phyloP scores from a whole-genome alignment of 2,329 filamentous ascomycete genomes.

The Rhynchosporium agropyri region DNA sequence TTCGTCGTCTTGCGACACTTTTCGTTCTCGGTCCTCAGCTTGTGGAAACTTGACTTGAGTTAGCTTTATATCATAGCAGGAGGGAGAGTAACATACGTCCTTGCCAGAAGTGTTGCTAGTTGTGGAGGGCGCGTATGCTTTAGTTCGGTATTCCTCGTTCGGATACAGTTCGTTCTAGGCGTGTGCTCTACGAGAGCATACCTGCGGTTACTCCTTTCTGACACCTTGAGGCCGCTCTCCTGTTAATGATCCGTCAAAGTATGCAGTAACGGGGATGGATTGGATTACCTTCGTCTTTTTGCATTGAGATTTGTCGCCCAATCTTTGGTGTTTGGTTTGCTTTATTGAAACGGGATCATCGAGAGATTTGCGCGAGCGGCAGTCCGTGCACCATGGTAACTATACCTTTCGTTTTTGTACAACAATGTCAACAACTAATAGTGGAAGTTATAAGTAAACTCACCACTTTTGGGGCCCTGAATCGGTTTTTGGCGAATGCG shows the following conservation, averaged over 20 bases:
- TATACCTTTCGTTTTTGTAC: too few species aligned
- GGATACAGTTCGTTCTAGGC: slow-evolving; percentile 28
- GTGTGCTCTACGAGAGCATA: slow-evolving; percentile 28
- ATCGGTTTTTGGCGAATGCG: too few species aligned
- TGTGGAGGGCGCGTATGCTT: slow-evolving; percentile 29
- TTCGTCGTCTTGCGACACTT: slow-evolving; percentile 28
- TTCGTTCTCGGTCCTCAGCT: slow-evolving; percentile 31
- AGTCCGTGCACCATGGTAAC: too few species aligned
- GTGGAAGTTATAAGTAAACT: too few species aligned
- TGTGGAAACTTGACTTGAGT: slow-evolving; percentile 28
- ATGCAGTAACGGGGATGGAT: slow-evolving; percentile 23
- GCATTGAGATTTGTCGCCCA: slow-evolving; percentile 30
- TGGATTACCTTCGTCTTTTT: slow-evolving; percentile 26
- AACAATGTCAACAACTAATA: too few species aligned
- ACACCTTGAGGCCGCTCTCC: slow-evolving; percentile 32
- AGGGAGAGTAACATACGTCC: slow-evolving; percentile 27
- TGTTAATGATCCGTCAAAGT: slow-evolving; percentile 35
- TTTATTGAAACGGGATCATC: too few species aligned
- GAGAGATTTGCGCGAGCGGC: too few species aligned
- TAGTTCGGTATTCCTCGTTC: slow-evolving; percentile 29
- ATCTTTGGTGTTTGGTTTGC: slow-evolving; percentile 33
- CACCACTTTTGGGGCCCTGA: too few species aligned
- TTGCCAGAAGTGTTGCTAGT: slow-evolving; percentile 29
- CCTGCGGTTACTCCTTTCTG: slow-evolving; percentile 31
- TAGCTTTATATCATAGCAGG: slow-evolving; percentile 32